phyloP scores from a whole-genome alignment of 305 asterid species.

The Petunia hybrid region DNA sequence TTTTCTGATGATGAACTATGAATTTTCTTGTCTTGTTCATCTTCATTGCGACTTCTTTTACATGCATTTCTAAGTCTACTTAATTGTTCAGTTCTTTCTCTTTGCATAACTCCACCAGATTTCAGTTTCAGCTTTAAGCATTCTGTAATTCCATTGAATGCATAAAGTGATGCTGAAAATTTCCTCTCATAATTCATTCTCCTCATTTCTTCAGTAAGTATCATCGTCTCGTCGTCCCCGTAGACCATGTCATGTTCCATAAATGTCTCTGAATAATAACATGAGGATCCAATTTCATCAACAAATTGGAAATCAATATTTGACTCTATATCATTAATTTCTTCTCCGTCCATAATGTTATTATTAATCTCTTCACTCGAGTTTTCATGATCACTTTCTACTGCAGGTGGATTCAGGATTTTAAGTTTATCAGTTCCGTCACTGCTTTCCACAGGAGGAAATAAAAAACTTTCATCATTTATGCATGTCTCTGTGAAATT shows the following conservation, averaged over 20 bases:
- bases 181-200: conserved; percentile 81
- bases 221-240: conserved; percentile 51
- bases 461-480: neutral
- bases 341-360: conserved; percentile 10
- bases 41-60: conserved; percentile 44
- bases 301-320: conserved; percentile 57
- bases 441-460: conserved; percentile 8
- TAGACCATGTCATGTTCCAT: conserved; percentile 46
- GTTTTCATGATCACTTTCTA: neutral
- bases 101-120: conserved; percentile 38
- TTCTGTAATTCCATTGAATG: conserved; percentile 75
- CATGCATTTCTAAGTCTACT: conserved; percentile 61
- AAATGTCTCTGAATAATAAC: conserved; percentile 44
- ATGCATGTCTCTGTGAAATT: conserved; percentile 20
- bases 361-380: conserved; percentile 13
- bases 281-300: conserved; percentile 56
- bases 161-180: conserved; percentile 77
- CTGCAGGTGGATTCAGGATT: too few species aligned
- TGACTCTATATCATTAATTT: conserved; percentile 29
- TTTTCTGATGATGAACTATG: too few species aligned
- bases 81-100: conserved; percentile 59
- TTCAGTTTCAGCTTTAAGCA: conserved; percentile 63
- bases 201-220: conserved; percentile 64
- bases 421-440: too few species aligned
- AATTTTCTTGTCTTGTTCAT: conserved; percentile 21